phyloP scores from a whole-genome alignment of 306 rosid species.

The Cicer bijugum region DNA sequence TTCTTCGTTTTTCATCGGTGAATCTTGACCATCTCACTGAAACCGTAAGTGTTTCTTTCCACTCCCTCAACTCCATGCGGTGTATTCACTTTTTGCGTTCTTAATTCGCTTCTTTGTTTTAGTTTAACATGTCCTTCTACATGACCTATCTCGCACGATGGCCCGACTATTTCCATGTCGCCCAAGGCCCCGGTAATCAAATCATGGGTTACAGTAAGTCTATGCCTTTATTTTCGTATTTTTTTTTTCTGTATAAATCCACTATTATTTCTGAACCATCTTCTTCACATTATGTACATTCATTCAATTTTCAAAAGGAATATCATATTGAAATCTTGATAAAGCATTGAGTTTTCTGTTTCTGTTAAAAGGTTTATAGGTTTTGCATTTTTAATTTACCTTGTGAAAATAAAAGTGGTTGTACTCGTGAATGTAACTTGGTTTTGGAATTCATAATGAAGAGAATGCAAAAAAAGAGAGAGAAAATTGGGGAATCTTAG shows the following conservation, averaged over 20 bases:
- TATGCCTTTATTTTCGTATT: background rate
- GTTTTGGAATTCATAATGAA: background rate
- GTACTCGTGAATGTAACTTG: background rate
- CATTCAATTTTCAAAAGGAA: conserved; percentile 6
- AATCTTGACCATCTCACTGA: conserved; percentile 97
- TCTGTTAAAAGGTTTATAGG: background rate
- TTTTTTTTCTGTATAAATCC: background rate
- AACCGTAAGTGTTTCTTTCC: conserved; percentile 55
- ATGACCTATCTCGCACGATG: conserved; percentile 98
- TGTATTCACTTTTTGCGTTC: background rate
- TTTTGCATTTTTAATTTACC: background rate
- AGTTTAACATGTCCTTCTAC: conserved; percentile 98
- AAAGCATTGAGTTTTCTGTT: background rate
- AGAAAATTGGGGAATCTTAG: background rate
- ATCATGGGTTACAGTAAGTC: conserved; percentile 94
- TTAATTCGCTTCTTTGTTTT: conserved; percentile 18
- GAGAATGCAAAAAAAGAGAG: background rate
- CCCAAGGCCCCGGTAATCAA: conserved; percentile 77
- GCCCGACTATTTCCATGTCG: conserved; percentile 97
- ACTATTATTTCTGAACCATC: background rate
- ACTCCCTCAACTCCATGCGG: background rate
- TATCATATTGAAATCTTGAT: background rate
- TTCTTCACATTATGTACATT: background rate
- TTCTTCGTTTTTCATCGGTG: conserved; percentile 84
- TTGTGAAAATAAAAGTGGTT: background rate